Base-by-base conservation (phyloP, 2,329 filamentous ascomycete genomes). In the Huntiella abstrusa region DNA sequence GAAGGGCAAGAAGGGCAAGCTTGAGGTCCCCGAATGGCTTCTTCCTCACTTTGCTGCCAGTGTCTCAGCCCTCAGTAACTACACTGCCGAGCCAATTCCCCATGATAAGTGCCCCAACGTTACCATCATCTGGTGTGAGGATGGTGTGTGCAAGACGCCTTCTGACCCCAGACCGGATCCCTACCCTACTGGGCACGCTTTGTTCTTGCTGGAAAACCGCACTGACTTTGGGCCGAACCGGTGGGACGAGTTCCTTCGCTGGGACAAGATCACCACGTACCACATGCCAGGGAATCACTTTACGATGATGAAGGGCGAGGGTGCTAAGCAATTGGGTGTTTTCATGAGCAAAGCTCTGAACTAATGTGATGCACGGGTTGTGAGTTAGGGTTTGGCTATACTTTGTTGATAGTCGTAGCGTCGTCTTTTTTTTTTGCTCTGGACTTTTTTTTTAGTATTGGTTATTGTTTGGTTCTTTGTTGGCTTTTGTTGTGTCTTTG, bases 211-310 rank as follows among this genome's bases (percentile, higher is more conserved):
- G 4, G 77, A 84, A 59, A 80, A 84, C 64, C 68, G 81, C 49
- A 75, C 71, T 3, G 77, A 83, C 59, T 85, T 85, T 58, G 70
- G 70, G 2, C 69, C 75, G 49, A 82, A 83, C 57, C 68, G 75
- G 15, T 83, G 77, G 77, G 76, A 75, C 22, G 72, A 80, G 58
- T 75, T 76, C 37, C 61, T 82, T 35, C 73, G 75, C 45, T 56
- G 63, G 43, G 61, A 69, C 46, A 79, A 75, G 60, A 77, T 82
- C 62, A 65, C 66, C 42, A 77, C 71, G 52, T 69, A 68, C 46
- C 74, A 79, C 55, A 80, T 82, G 74, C 73, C 72, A 12, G 80
- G 77, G 2, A 80, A 83, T 55, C 79, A 83, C 61, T 83, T 84
- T 62, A 75, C 70, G 15, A 83, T 83, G 78, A 83, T 84, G 77